Evolutionary conservation across 345 rosid genomes (phyloP), one percentile per base, ranked within the genome.

Genomic region (Populus simonii): DNA sequence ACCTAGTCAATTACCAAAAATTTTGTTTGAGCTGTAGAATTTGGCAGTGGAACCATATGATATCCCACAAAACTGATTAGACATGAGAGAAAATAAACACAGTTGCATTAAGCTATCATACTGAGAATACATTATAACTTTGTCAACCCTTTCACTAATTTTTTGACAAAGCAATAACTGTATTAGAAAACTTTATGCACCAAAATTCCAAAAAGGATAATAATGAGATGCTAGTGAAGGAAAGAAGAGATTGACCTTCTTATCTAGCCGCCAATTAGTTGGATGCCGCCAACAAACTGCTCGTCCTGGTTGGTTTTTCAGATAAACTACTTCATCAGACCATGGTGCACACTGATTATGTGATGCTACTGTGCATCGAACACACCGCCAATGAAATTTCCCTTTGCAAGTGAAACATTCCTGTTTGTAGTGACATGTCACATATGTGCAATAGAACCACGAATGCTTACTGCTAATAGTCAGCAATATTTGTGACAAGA

Each of bases 261-360:
- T 84, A 80, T 89, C 87, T 76, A 83, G 86, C 55, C 85, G 87
- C 98, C 98, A 92, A 71, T 92, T 66, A 82, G 88, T 66, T 74
- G 88, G 88, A 86, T 95, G 99, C 86, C 97, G 88, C 99, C 99
- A 95, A 81, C 99, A 95, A 83, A 95, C 72, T 59, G 89, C 96
- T 81, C 70, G 83, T 70, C 96, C 91, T 10, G 87, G 90, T 79
- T 83, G 91, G 75, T 82, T 83, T 81, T 80, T 79, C 74, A 95
- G 55, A 85, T 80, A 92, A 87, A 87, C 76, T 77, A 89, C 86
- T 77, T 85, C 83, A 68, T 91, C 80, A 6, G 91, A 83, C 99
- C 99, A 95, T 5, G 99, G 90, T 57, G 96, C 88, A 74, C 96
- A 93, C 79, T 86, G 89, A 85, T 87, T 87, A 57, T 95, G 99